Evolutionary conservation across 352 stramenopile species (phyloP), one percentile per base, ranked within the genome.

Genomic region (Globisporangium viniferum): DNA sequence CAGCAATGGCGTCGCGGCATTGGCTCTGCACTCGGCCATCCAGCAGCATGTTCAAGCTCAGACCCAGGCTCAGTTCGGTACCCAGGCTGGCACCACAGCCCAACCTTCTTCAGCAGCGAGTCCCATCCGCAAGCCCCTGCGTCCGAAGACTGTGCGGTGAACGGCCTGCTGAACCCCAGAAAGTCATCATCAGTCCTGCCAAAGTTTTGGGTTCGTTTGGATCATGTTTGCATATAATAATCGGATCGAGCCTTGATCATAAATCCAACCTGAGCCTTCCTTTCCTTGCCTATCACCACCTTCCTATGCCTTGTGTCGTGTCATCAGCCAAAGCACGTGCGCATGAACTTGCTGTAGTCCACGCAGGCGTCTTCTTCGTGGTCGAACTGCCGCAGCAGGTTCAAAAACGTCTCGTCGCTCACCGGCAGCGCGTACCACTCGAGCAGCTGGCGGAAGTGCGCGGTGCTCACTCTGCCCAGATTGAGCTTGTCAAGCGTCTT

Each of bases 271-370:
- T 18, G 12, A 48, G 14, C 39, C 39, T 48, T 18, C 14, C 35
- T 54, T 18, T 71, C 60, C 0, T 53, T 8, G 18, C 3, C 14
- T 54, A n/a, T 10, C 20, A 14, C 9, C 48, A 7, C 36, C 48
- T 48, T 12, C 55, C 39, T 48, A 3, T 5, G 12, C 15, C 12
- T 48, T 5, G 14, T 20, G 7, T n/a, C 4, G 12, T 48, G 5
- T 7, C 1, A 61, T 67, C 39, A 83, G 3, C 70, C 67, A 24
- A 90, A 77, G 68, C 82, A 92, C 18, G 76, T 67, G 49, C 80
- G 77, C 82, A 92, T 91, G 71, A 92, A 90, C 41, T 75, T 73
- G 71, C 88, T 92, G 74, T 91, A 92, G 73, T 91, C 84, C 15
- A 92, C 74, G 48, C 81, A 74, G 6, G 78, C 84, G 59, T 92